phyloP scores from a whole-genome alignment of 1,139 yeast genomes.

The Geotrichum cucujoidarum region DNA sequence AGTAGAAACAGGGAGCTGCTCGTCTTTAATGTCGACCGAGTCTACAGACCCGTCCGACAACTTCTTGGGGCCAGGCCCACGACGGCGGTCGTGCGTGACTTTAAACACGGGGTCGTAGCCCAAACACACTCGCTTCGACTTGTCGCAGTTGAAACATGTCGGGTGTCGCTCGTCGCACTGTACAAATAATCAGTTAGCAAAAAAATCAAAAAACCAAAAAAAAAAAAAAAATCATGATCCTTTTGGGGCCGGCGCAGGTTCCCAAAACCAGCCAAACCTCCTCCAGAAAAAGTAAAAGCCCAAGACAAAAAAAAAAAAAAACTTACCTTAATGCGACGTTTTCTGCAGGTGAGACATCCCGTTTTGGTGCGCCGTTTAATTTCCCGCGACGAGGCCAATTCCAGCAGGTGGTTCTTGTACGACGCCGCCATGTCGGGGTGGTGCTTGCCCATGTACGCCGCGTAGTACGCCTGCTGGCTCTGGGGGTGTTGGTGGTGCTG shows the following conservation, averaged over 20 bases:
- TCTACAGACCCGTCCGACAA: neutral
- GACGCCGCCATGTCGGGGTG: neutral
- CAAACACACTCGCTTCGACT: constrained; percentile 64
- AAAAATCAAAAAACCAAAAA: too few species aligned
- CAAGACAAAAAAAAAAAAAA: neutral
- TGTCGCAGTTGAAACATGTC: constrained; percentile 65
- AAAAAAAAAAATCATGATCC: too few species aligned
- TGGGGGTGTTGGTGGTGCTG: neutral
- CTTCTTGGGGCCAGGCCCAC: neutral
- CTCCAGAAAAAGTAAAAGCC: too few species aligned
- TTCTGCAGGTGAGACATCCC: constrained; percentile 71
- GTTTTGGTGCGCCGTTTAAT: constrained; percentile 55
- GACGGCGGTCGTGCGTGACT: constrained; percentile 23
- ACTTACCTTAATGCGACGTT: constrained; percentile 49
- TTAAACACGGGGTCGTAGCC: constrained; percentile 50
- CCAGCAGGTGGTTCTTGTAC: constrained; percentile 6
- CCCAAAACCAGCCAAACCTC: neutral
- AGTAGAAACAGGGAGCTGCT: neutral
- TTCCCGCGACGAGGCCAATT: constrained; percentile 21
- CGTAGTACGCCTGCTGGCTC: neutral
- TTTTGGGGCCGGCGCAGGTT: too few species aligned
- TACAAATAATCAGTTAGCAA: too few species aligned
- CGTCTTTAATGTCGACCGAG: neutral
- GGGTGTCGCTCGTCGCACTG: constrained; percentile 71
- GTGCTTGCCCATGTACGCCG: neutral